These are phyloP conservation scores for Curvularia hawaiiensis DNA, from an alignment of 2,329 filamentous ascomycete species.

Conservation along the genomic window DNA sequence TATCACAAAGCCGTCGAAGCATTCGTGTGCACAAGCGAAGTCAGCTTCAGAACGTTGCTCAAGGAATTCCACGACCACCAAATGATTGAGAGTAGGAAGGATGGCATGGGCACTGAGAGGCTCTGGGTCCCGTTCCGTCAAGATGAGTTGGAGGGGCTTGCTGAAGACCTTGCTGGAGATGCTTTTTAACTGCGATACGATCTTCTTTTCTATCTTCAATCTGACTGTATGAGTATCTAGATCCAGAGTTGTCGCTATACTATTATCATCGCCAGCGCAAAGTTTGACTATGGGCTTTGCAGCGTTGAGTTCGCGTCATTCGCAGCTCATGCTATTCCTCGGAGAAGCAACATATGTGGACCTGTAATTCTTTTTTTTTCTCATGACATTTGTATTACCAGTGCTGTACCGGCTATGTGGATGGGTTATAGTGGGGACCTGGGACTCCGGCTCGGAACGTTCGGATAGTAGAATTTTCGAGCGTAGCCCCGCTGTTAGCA, in stretches of 20 bases:
- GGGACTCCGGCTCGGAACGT: not conserved
- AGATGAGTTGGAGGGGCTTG: slow-evolving; percentile 86
- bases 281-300: not conserved
- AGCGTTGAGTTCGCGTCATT: not conserved
- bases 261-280: not conserved
- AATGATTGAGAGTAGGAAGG: slow-evolving; percentile 90
- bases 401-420: no score
- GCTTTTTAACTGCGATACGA: slow-evolving; percentile 23
- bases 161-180: slow-evolving; percentile 71
- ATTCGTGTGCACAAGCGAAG: slow-evolving; percentile 95
- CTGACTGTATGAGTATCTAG: not conserved
- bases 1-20: slow-evolving; percentile 97
- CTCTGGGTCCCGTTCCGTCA: slow-evolving; percentile 83
- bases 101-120: slow-evolving; percentile 82
- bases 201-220: not conserved
- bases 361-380: not conserved
- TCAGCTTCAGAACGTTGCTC: slow-evolving; percentile 89
- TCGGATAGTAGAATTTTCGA: not conserved
- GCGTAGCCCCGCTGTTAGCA: not conserved
- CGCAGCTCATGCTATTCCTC: not conserved
- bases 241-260: not conserved
- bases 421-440: not conserved
- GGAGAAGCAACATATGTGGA: not conserved
- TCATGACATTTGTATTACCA: not conserved
- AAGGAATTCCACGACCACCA: slow-evolving; percentile 99